A percentile compares a stretch with the other conserved stretches of the same genome.
Conservation (phyloP, 331 rosid genomes). For the Stylosanthes scabra region DNA sequence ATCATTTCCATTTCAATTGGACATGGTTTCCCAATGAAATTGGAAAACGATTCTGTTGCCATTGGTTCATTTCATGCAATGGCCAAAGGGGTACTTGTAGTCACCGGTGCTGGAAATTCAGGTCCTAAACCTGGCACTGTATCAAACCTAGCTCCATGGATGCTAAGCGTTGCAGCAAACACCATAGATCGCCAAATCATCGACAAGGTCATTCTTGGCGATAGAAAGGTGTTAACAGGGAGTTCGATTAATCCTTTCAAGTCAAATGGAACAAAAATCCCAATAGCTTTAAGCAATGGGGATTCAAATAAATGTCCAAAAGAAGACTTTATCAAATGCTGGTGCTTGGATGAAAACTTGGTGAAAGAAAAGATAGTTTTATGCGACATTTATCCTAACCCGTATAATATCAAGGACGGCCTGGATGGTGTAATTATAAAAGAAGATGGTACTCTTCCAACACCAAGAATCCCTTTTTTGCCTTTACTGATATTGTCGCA, state of each 20-base stretch:
- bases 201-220: slow-evolving; percentile 52
- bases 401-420: no score
- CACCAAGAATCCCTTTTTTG: neutral
- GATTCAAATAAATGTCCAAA: neutral
- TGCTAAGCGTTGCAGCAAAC: slow-evolving; percentile 49
- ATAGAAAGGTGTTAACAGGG: slow-evolving; percentile 37
- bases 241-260: neutral
- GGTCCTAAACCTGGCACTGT: slow-evolving; percentile 12
- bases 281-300: neutral
- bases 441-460: no score
- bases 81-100: slow-evolving; percentile 50
- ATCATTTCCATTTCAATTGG: no score
- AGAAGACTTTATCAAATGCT: neutral
- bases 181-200: slow-evolving; percentile 41
- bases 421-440: no score
- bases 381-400: neutral
- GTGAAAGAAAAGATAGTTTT: slow-evolving; percentile 46
- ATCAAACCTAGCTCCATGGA: slow-evolving; percentile 50
- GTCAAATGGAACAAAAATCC: slow-evolving; percentile 35
- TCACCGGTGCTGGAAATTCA: slow-evolving; percentile 32
- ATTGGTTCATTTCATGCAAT: slow-evolving; percentile 58
- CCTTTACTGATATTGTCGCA: neutral
- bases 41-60: no score
- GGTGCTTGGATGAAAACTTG: neutral
- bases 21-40: no score